Evolutionary conservation across 2,329 filamentous ascomycete genomes (phyloP).

Genomic region (Paecilomyces dactylethromorphus): DNA sequence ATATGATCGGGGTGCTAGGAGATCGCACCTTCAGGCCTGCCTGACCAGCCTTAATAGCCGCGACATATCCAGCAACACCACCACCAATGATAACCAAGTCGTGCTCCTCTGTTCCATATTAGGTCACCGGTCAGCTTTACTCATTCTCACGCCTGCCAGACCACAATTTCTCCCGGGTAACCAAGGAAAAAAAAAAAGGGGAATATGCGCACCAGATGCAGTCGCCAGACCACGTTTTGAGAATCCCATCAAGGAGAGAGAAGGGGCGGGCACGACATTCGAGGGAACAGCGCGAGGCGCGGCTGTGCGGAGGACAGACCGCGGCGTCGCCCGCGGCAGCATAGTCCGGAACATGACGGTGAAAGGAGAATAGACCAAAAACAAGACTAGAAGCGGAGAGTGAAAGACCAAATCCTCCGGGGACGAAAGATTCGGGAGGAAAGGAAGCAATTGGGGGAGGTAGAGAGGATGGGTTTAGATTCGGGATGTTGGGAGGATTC

Average conservation of each 20-base stretch:
- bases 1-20: not conserved
- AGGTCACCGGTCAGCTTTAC: slow-evolving; percentile 14
- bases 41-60: slow-evolving; percentile 97
- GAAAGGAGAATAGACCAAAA: slow-evolving; percentile 16
- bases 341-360: slow-evolving; percentile 47
- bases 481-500: slow-evolving; percentile 18
- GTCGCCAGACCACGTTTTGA: slow-evolving; percentile 53
- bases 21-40: slow-evolving; percentile 80
- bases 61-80: slow-evolving; percentile 96
- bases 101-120: slow-evolving; percentile 64
- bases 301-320: slow-evolving; percentile 34
- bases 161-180: not conserved
- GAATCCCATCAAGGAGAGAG: slow-evolving; percentile 43
- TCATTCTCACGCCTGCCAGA: not conserved
- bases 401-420: slow-evolving; percentile 21
- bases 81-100: slow-evolving; percentile 97
- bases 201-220: slow-evolving; percentile 35
- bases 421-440: slow-evolving; percentile 14
- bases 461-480: not conserved
- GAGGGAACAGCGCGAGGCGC: slow-evolving; percentile 29
- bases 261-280: slow-evolving; percentile 28
- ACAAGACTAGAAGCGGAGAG: slow-evolving; percentile 19
- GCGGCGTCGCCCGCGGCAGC: slow-evolving; percentile 43
- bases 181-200: not conserved
- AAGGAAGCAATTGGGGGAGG: slow-evolving; percentile 13